Conservation (phyloP, 495 filamentous ascomycete species). For the Podospora tetraspora region DNA sequence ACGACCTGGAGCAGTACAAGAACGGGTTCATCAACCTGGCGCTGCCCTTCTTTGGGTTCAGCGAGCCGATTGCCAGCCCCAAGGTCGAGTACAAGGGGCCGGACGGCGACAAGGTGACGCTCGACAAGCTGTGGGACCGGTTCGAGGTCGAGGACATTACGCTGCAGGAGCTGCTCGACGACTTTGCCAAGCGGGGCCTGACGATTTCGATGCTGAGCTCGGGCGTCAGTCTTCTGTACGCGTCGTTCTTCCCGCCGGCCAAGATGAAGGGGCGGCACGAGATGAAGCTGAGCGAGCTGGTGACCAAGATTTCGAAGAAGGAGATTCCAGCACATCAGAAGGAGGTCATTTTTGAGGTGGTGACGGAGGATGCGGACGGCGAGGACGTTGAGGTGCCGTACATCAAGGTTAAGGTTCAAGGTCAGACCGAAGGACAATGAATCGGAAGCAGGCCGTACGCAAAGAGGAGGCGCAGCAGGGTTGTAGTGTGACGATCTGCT, state of each 20-base stretch:
- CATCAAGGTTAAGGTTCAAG: constrained; percentile 62
- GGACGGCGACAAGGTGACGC: constrained; percentile 63
- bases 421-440: not conserved
- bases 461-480: too few species aligned
- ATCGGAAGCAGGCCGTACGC: too few species aligned
- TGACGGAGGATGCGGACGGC: constrained; percentile 79
- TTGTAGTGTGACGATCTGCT: not conserved
- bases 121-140: constrained; percentile 97
- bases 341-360: constrained; percentile 95
- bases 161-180: constrained; percentile 71
- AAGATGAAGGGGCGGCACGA: constrained; percentile 72
- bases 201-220: constrained; percentile 90
- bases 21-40: constrained; percentile 98
- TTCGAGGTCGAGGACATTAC: constrained; percentile 89
- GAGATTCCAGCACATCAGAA: constrained; percentile 83
- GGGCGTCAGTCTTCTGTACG: constrained; percentile 93
- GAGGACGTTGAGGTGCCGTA: constrained; percentile 98
- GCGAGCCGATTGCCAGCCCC: constrained; percentile 86
- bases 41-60: constrained; percentile 95
- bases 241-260: constrained; percentile 81
- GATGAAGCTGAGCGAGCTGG: constrained; percentile 72
- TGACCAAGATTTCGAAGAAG: constrained; percentile 87
- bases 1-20: constrained; percentile 94
- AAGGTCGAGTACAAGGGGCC: constrained; percentile 81
- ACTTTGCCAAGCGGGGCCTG: constrained; percentile 76